Conservation (phyloP, 1,139 yeast species). For the Kodamaea sp. region DNA sequence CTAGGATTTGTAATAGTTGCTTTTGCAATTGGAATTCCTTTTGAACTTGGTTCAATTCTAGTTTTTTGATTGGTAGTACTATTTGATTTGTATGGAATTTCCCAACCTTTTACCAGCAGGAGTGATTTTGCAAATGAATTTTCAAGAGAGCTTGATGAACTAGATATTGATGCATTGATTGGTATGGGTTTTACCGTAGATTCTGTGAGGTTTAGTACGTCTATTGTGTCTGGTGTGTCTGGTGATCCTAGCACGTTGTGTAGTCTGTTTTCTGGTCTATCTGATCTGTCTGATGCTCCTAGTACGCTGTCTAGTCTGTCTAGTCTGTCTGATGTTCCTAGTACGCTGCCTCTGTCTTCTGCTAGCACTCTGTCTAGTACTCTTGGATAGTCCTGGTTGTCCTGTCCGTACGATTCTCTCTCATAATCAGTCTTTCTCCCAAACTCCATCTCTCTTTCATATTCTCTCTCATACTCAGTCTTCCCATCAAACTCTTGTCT, state of each 20-base stretch:
- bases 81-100: conserved; percentile 36
- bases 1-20: conserved; percentile 15
- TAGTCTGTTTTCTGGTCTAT: neutral
- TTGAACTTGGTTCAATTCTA: conserved; percentile 16
- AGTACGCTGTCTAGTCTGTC: too few relatives aligned
- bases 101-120: conserved; percentile 40
- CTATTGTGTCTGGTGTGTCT: conserved; percentile 3
- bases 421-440: too few relatives aligned
- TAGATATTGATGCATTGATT: conserved; percentile 17
- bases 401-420: too few relatives aligned
- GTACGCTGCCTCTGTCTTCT: too few relatives aligned
- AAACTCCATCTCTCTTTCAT: too few relatives aligned
- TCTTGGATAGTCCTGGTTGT: too few relatives aligned
- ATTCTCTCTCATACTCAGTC: too few relatives aligned
- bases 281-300: neutral
- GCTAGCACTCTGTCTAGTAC: too few relatives aligned
- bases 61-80: conserved; percentile 12
- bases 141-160: conserved; percentile 26
- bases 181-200: conserved; percentile 26
- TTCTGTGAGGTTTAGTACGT: conserved; percentile 2
- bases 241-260: too few relatives aligned
- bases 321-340: too few relatives aligned
- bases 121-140: conserved; percentile 25
- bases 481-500: too few relatives aligned
- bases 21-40: conserved; percentile 22